Evolutionary conservation across 2,329 filamentous ascomycete species (phyloP), one percentile per base, ranked within the genome.

Genomic region (Colletotrichum tropicicola): DNA sequence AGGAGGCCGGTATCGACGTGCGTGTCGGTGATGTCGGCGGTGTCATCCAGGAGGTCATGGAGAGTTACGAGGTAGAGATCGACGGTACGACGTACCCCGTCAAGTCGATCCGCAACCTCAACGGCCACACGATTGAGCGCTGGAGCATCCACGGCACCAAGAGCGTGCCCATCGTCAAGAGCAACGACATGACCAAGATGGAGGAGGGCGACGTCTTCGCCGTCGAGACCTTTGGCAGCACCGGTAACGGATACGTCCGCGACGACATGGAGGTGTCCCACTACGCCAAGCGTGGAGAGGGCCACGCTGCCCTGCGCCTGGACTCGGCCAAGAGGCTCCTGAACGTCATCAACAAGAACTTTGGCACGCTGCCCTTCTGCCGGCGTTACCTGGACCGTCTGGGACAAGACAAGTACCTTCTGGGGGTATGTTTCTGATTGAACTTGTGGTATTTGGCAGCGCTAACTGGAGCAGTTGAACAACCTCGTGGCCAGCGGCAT

Each of bases 291-390:
- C 84, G 87, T 67, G 78, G 82, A 32, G 91, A 97, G 76, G 90
- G 90, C 4, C 92, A 93, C 74, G 89, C 92, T 7, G 88, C 92
- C 63, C 82, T 97, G 65, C 88, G 92, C 53, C 82, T 97, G 52
- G 88, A 90, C 44, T 97, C 93, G 47, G 94, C 94, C 64, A 96
- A 94, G 83, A 91, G 89, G 60, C 83, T 98, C 60, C 84, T 97
- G 70, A 96, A 87, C 72, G 91, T 93, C 30, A 98, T 98, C 78
- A 96, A 93, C 81, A 97, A 97, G 85, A 97, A 97, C 80, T 98
- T 98, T 77, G 93, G 93, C 69, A 97, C 94, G 1, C 80, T 98
- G 70, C 94, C 94, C 2, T 98, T 94, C 79, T 97, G 93, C 78
- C 87, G 94, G 68, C 89, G 94, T 70, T 98, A 97, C 76, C 84